Evolutionary conservation across 1,284 basidiomycete species (phyloP).

Genomic region (Gastroboletus turbinatus): DNA sequence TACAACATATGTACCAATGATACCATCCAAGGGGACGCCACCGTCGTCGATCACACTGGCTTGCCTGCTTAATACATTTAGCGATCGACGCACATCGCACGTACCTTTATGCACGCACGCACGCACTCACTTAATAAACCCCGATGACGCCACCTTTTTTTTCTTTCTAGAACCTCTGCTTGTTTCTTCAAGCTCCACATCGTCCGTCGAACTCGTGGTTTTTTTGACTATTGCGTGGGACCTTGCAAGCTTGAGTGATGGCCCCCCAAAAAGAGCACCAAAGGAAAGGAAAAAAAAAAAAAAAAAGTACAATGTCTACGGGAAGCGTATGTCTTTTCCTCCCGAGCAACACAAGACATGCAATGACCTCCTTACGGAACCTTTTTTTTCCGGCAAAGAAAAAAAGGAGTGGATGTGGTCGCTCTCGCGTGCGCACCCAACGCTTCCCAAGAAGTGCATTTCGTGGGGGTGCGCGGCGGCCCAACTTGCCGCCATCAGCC

Average conservation of each 20-base stretch:
- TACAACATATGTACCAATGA: too few relatives aligned
- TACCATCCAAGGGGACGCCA: neutral
- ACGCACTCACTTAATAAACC: neutral
- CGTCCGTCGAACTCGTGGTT: neutral
- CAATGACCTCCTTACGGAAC: neutral
- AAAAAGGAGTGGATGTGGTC: neutral
- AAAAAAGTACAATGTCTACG: neutral
- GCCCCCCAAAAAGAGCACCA: too few relatives aligned
- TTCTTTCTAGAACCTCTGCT: neutral
- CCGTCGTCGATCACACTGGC: neutral
- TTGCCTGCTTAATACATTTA: neutral
- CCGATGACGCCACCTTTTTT: neutral
- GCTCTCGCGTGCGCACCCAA: neutral
- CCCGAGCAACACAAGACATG: neutral
- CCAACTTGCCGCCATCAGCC: neutral
- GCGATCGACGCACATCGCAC: neutral
- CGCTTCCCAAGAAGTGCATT: neutral
- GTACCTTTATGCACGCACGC: neutral
- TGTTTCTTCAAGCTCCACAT: neutral
- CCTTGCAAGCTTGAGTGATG: too few relatives aligned
- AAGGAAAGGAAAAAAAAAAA: neutral
- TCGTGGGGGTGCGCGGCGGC: neutral
- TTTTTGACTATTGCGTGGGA: neutral
- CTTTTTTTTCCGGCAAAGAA: neutral
- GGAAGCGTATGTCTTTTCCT: neutral